phyloP scores from a whole-genome alignment of 2,329 filamentous ascomycete species.

The Lojkania enalia region DNA sequence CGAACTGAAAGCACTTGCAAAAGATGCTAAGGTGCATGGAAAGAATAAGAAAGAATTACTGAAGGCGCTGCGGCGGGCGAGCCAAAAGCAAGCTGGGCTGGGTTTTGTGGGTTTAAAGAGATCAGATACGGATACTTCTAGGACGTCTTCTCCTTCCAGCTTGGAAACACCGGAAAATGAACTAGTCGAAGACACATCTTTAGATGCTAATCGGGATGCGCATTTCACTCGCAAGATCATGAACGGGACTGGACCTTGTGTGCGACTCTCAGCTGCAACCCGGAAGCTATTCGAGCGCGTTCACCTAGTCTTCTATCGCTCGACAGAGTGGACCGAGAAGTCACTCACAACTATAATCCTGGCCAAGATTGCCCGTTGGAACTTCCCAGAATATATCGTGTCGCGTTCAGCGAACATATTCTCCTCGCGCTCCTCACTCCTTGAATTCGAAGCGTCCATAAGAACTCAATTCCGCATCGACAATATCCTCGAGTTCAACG shows the following conservation, averaged over 20 bases:
- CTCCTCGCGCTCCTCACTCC: slow-evolving; percentile 68
- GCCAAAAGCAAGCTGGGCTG: slow-evolving; percentile 75
- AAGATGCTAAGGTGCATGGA: slow-evolving; percentile 82
- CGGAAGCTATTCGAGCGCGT: slow-evolving; percentile 89
- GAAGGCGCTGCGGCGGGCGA: slow-evolving; percentile 71
- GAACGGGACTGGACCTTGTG: slow-evolving; percentile 76
- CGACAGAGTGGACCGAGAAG: slow-evolving; percentile 96
- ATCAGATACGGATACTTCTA: slow-evolving; percentile 63
- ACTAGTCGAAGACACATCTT: slow-evolving; percentile 47
- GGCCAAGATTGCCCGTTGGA: slow-evolving; percentile 82
- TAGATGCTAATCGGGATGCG: slow-evolving; percentile 65
- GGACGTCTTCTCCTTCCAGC: slow-evolving; percentile 49
- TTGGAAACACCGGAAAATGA: slow-evolving; percentile 40
- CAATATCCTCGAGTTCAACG: slow-evolving; percentile 77
- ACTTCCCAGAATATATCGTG: slow-evolving; percentile 89
- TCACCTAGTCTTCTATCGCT: slow-evolving; percentile 93
- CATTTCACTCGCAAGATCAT: slow-evolving; percentile 80
- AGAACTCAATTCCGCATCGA: slow-evolving; percentile 82
- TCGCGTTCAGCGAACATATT: slow-evolving; percentile 91
- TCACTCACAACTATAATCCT: slow-evolving; percentile 93
- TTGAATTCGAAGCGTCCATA: slow-evolving; percentile 89
- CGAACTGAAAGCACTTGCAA: slow-evolving; percentile 82
- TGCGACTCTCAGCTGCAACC: slow-evolving; percentile 72
- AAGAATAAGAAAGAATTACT: slow-evolving; percentile 85
- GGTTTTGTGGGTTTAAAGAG: slow-evolving; percentile 68